Evolutionary conservation across 345 rosid genomes (phyloP).

Genomic region (Eutrema japonicum): DNA sequence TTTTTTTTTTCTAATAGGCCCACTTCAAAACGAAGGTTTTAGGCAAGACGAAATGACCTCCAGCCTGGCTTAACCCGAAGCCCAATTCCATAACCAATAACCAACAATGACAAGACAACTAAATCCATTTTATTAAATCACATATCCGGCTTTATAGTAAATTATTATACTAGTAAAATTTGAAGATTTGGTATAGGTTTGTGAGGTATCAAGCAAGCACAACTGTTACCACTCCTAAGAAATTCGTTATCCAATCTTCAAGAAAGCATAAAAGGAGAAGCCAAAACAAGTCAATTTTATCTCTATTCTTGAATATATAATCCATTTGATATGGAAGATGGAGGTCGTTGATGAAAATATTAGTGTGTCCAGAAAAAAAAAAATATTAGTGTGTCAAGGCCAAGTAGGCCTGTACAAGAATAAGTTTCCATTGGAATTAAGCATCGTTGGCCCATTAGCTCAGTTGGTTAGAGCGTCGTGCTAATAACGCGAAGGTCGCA

Average conservation of each 20-base stretch:
- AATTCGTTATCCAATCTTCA: too few relatives aligned
- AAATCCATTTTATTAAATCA: background rate
- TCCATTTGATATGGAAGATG: too few relatives aligned
- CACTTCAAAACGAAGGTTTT: background rate
- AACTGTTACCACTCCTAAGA: background rate
- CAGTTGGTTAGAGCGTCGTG: constrained; percentile 90
- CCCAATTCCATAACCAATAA: background rate
- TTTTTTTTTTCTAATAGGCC: too few relatives aligned
- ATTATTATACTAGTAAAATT: background rate
- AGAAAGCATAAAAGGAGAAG: background rate
- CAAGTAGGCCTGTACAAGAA: too few relatives aligned
- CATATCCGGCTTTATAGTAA: background rate
- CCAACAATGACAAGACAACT: background rate
- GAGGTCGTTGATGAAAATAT: too few relatives aligned
- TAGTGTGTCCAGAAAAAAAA: too few relatives aligned
- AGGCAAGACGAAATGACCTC: background rate
- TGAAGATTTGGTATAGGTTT: background rate
- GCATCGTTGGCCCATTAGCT: constrained; percentile 32
- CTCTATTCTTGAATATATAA: background rate
- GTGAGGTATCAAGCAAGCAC: background rate
- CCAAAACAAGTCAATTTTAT: too few relatives aligned
- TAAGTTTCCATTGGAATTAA: too few relatives aligned
- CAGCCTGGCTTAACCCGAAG: too few relatives aligned
- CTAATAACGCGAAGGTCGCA: constrained; percentile 93
- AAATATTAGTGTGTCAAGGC: too few relatives aligned